Evolutionary conservation across 78 protist genomes (phyloP).

Genomic region (Corallochytrium limacisporum): DNA sequence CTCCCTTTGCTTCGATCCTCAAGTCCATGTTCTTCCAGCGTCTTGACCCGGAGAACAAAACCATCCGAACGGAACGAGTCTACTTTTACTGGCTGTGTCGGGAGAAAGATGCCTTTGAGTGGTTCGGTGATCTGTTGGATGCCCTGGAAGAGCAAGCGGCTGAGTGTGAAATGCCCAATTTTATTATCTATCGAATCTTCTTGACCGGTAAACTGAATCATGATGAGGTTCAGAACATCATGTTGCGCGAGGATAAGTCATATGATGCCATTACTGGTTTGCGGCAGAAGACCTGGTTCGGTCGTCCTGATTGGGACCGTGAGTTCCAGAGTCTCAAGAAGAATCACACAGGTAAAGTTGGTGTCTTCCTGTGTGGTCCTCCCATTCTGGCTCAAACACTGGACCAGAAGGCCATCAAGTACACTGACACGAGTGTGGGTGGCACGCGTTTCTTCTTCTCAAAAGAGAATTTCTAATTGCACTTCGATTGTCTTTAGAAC

Average conservation of each 20-base stretch:
- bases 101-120: conserved; percentile 44
- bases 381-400: not conserved
- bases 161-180: conserved; percentile 14
- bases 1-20: conserved; percentile 77
- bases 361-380: conserved; percentile 34
- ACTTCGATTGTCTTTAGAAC: no score
- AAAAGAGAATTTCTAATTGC: conserved; percentile 4
- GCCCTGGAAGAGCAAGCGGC: conserved; percentile 43
- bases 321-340: not conserved
- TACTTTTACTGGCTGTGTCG: conserved; percentile 64
- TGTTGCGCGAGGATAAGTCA: conserved; percentile 4
- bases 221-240: conserved; percentile 50
- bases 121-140: conserved; percentile 46
- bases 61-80: conserved; percentile 35
- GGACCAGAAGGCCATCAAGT: not conserved
- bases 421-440: not conserved
- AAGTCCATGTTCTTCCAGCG: conserved; percentile 40
- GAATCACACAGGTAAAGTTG: conserved; percentile 6
- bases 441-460: conserved; percentile 2
- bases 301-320: conserved; percentile 23
- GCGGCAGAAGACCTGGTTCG: conserved; percentile 5
- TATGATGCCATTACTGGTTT: conserved; percentile 1
- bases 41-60: not conserved
- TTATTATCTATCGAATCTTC: conserved; percentile 46
- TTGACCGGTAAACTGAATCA: conserved; percentile 47